Base-by-base conservation (phyloP, 2,329 filamentous ascomycete genomes). In the Colletotrichum destructivum region DNA sequence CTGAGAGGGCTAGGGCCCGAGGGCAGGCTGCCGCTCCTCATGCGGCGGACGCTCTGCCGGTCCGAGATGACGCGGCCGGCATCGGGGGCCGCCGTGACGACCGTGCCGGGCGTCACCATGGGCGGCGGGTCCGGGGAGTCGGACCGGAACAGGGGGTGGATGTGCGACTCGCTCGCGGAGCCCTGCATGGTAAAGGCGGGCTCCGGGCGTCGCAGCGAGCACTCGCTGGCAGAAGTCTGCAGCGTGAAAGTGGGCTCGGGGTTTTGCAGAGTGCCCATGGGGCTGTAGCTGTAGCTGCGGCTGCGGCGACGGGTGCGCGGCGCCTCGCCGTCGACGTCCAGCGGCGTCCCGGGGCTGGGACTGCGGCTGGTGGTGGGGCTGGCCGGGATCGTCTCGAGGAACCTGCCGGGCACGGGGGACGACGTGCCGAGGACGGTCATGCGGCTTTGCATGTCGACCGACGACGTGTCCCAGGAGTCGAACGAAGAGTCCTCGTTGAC, bases 71-170 rank as follows among this genome's bases (percentile, higher is more conserved):
- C 82, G 74, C 91, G 88, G 4, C 90, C 92, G 3, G 90, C 91
- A 51, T 91, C 88, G 0, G 92, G 92, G 3, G 92, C 91, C 0
- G 92, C 93, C 13, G 90, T 84, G 60, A 95, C 91, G 18, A 91
- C 86, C 0, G 93, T 95, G 0, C 92, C 91, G 0, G 92, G 90
- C 0, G 91, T 93, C 1, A 88, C 86, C 7, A 89, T 82, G 0
- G 92, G 89, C 1, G 92, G 90, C 9, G 92, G 92, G 1, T 85
- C 87, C 0, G 91, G 91, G 51, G 90, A 93, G 77, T 94, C 92
- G 7, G 91, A 91, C 71, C 93, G 88, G 83, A 95, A 95, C 3
- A 95, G 86, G 11, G 93, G 93, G 79, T 95, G 93, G 56, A 95
- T 94, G 77, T 94, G 90, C 4, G 90, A 86, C 79, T 95, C 92